A percentile compares a stretch with the other conserved stretches of the same genome.
These are phyloP conservation scores for Nigrograna mackinnonii DNA, from an alignment of 2,329 filamentous ascomycete genomes.

Conservation along the genomic window DNA sequence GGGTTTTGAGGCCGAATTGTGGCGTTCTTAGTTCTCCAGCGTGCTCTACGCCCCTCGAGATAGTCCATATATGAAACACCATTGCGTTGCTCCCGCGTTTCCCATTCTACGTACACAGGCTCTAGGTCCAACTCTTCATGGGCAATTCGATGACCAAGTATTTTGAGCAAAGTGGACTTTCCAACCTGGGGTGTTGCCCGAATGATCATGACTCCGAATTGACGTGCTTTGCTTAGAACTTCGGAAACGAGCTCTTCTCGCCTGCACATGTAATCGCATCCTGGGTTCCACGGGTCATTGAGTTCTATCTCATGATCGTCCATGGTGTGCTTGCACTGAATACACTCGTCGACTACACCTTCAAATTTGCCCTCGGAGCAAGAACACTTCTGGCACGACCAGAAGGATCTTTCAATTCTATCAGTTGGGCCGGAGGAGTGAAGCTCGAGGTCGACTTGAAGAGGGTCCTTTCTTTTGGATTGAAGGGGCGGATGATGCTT, in stretches of 20 bases:
- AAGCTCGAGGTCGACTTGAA: too few species aligned
- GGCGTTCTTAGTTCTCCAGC: slow-evolving; percentile 2
- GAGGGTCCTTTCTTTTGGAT: too few species aligned
- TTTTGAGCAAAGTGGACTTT: neutral
- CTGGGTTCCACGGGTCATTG: neutral
- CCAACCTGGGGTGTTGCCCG: neutral
- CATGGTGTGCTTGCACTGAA: slow-evolving; percentile 2
- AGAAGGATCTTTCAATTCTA: too few species aligned
- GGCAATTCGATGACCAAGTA: neutral
- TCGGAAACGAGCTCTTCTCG: neutral
- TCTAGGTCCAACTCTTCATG: neutral
- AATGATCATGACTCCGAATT: neutral
- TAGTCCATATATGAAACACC: neutral
- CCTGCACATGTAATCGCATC: neutral
- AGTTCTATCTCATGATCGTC: neutral
- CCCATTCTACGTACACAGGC: neutral
- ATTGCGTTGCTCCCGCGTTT: neutral
- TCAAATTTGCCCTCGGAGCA: slow-evolving; percentile 1
- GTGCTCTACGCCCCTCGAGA: neutral
- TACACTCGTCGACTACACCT: neutral
- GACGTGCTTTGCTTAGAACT: neutral
- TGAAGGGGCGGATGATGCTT: too few species aligned
- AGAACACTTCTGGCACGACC: neutral
- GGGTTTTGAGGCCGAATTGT: slow-evolving; percentile 6
- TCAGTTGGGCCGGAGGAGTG: too few species aligned